Evolutionary conservation across 2,329 filamentous ascomycete genomes (phyloP).

Genomic region (Trichophyton benhamiae): DNA sequence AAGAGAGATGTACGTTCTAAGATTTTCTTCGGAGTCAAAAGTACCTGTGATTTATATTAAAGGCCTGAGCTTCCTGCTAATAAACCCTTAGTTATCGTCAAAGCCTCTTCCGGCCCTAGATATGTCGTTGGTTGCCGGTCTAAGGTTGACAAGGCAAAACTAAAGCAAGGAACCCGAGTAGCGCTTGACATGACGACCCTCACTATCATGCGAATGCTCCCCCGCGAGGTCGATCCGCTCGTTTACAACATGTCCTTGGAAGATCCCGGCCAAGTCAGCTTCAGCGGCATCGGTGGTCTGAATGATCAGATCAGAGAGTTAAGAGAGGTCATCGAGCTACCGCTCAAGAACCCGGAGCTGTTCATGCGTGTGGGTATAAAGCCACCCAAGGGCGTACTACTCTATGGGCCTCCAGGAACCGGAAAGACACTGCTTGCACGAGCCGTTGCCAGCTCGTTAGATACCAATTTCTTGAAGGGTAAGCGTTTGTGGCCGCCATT

Average conservation of each 20-base stretch:
- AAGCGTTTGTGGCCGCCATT: conserved; percentile 17
- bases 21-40: neutral
- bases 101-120: conserved; percentile 89
- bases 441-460: conserved; percentile 88
- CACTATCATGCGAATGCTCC: conserved; percentile 99
- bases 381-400: conserved; percentile 88
- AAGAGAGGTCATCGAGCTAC: conserved; percentile 92
- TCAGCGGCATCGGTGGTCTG: conserved; percentile 90
- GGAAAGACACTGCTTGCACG: conserved; percentile 91
- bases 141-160: conserved; percentile 92
- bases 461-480: conserved; percentile 98
- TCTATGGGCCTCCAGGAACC: conserved; percentile 93
- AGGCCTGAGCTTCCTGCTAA: neutral
- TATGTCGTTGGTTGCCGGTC: conserved; percentile 98
- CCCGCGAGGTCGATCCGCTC: conserved; percentile 91
- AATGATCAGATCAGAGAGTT: conserved; percentile 98
- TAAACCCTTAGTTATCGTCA: conserved; percentile 67
- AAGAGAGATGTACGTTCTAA: conserved; percentile 74
- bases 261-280: conserved; percentile 94
- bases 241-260: conserved; percentile 99
- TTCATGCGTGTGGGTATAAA: conserved; percentile 97
- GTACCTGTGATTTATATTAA: too few species aligned
- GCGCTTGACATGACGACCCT: conserved; percentile 98
- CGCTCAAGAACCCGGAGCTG: conserved; percentile 95
- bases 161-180: conserved; percentile 96